A percentile compares a stretch with the other conserved stretches of the same genome.
Evolutionary conservation across 129 eudicot species (phyloP).

Genomic region (Tagetes patula): DNA sequence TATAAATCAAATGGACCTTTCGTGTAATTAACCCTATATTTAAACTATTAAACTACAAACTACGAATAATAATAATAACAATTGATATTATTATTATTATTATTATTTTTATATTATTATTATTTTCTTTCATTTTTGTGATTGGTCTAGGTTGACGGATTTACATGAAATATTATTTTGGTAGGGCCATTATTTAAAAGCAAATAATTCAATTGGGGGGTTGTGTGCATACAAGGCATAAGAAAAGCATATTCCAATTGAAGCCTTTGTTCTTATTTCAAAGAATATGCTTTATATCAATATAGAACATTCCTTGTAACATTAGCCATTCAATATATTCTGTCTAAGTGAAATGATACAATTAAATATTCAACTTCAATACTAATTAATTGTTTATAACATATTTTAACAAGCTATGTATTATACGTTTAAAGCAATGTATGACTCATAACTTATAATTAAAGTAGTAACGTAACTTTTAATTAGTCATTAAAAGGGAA

Average conservation of each 20-base stretch:
- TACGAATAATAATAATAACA: neutral
- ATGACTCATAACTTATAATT: neutral
- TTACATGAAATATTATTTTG: neutral
- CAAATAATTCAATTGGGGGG: neutral
- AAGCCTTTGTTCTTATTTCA: neutral
- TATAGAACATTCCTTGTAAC: slow-evolving; percentile 16
- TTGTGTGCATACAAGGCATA: neutral
- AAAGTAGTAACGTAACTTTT: neutral
- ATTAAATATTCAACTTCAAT: neutral
- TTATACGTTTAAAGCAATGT: neutral
- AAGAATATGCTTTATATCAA: slow-evolving; percentile 25
- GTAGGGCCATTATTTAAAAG: neutral
- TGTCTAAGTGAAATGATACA: neutral
- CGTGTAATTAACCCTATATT: too few relatives aligned
- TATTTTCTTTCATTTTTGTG: neutral
- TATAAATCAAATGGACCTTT: too few relatives aligned
- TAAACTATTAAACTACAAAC: neutral
- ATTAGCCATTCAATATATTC: neutral
- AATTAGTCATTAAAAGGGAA: neutral
- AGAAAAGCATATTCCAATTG: slow-evolving; percentile 16
- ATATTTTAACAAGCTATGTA: neutral
- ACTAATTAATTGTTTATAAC: neutral
- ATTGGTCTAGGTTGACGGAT: neutral
- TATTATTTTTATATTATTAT: too few relatives aligned
- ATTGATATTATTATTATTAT: too few relatives aligned